Evolutionary conservation across 2,329 filamentous ascomycete species (phyloP).

Genomic region (Aspergillus glaucus): DNA sequence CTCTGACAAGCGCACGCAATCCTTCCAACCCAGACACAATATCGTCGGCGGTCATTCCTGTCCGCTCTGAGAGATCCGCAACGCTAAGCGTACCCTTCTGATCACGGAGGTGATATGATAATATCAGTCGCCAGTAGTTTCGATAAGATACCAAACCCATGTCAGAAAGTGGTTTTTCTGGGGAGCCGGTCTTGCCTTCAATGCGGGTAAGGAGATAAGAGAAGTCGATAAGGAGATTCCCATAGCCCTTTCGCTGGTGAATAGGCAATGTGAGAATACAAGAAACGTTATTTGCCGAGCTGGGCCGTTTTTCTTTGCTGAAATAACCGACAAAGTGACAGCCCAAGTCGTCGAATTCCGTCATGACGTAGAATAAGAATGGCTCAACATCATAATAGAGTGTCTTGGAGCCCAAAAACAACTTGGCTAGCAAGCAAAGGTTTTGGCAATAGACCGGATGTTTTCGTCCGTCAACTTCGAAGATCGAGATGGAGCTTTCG

Average conservation of each 20-base stretch:
- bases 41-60: constrained; percentile 93
- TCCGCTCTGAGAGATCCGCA: constrained; percentile 63
- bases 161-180: constrained; percentile 94
- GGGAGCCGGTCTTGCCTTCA: constrained; percentile 88
- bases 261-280: constrained; percentile 95
- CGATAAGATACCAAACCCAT: constrained; percentile 97
- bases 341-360: constrained; percentile 76
- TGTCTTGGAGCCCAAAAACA: constrained; percentile 96
- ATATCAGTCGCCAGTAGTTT: constrained; percentile 88
- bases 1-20: constrained; percentile 78
- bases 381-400: constrained; percentile 99
- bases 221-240: constrained; percentile 94
- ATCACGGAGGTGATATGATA: constrained; percentile 76
- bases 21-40: constrained; percentile 91
- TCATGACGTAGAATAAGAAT: constrained; percentile 98
- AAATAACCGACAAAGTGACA: constrained; percentile 99
- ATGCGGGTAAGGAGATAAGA: constrained; percentile 92
- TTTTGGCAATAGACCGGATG: constrained; percentile 97
- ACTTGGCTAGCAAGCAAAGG: constrained; percentile 85
- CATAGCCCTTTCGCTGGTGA: constrained; percentile 94
- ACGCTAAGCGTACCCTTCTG: constrained; percentile 53
- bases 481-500: constrained; percentile 88
- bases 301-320: constrained; percentile 93
- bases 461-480: constrained; percentile 90
- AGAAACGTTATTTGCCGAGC: constrained; percentile 93